Base-by-base conservation (phyloP, 805 yeast genomes). In the Yarrowia porcina region DNA sequence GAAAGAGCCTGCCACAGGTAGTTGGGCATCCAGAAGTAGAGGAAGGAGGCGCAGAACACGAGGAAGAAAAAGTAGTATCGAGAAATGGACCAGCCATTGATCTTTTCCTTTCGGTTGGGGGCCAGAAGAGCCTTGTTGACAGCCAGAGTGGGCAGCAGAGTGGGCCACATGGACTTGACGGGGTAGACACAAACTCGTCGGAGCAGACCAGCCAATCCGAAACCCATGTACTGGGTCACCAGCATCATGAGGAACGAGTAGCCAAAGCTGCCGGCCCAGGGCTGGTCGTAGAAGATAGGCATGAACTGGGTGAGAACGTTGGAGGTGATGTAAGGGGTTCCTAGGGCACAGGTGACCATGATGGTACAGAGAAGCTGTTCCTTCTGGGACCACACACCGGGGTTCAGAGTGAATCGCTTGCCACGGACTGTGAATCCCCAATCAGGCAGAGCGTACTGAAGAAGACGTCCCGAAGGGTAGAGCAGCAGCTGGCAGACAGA, bases 21-120 rank as follows among this genome's bases (percentile, higher is more conserved):
- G 61, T 84, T 86, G 13, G 92, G 90, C 66, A 87, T 74, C 85
- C 88, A 86, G 69, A 81, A 83, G 81, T 85, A 86, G 11, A 77
- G 65, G 68, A 85, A 84, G 36, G 80, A 72, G 17, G 71, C 71
- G 17, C 68, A 59, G 63, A 81, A 74, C 3, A 76, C 76, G 45
- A 75, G 61, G 27, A 78, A 69, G 72, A 86, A 84, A 69, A 83
- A 81, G 57, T 70, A 72, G 67, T 80, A 81, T 65, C 87, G 78
- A 9, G 83, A 74, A 44, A 85, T 77, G 32, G 71, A 77, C 90
- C 90, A 86, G 6, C 89, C 89, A 65, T 83, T 78, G 21, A 82
- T 80, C 17, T 69, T 68, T 66, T 79, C 79, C 69, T 78, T 77
- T 17, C 69, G 66, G 66, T 78, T 80, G 6, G 72, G 71, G 25